Conservation (phyloP, 2,329 filamentous ascomycete species). For the Sordariomycetes sp. region DNA sequence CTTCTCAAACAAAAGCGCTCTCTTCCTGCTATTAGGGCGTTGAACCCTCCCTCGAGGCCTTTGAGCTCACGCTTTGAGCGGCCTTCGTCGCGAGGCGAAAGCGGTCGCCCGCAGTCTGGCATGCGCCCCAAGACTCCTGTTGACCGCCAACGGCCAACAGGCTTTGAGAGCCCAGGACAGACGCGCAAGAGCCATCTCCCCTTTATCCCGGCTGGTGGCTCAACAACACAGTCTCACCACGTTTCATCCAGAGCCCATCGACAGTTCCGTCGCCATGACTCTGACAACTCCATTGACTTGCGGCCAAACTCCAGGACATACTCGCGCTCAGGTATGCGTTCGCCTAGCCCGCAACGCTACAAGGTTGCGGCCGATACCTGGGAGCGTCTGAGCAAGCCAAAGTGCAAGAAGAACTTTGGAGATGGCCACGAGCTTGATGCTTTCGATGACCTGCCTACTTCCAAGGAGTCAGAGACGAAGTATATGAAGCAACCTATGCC, state of each 20-base stretch:
- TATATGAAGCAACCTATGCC: conserved; percentile 73
- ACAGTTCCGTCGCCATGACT: conserved; percentile 71
- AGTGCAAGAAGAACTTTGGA: conserved; percentile 55
- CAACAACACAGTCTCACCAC: conserved; percentile 70
- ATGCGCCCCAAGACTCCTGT: conserved; percentile 63
- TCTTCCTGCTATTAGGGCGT: conserved; percentile 47
- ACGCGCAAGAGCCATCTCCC: conserved; percentile 50
- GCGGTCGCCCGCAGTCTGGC: conserved; percentile 37
- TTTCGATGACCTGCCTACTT: conserved; percentile 93
- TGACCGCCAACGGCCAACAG: conserved; percentile 42
- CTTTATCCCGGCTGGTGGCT: conserved; percentile 71
- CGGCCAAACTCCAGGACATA: conserved; percentile 48
- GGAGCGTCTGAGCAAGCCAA: conserved; percentile 66
- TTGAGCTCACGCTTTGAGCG: conserved; percentile 40
- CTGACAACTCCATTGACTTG: conserved; percentile 56
- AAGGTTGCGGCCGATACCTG: conserved; percentile 38
- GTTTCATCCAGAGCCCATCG: conserved; percentile 61
- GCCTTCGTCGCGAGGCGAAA: conserved; percentile 50
- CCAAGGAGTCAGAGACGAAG: conserved; percentile 68
- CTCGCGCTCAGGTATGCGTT: conserved; percentile 49
- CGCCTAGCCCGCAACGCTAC: conserved; percentile 48
- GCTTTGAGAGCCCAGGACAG: conserved; percentile 38
- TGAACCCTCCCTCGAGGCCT: conserved; percentile 42
- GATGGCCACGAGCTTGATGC: conserved; percentile 86
- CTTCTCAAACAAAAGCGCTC: conserved; percentile 58